These are phyloP conservation scores for Suillus placidus DNA, from an alignment of 768 basidiomycete genomes.

Conservation along the genomic window DNA sequence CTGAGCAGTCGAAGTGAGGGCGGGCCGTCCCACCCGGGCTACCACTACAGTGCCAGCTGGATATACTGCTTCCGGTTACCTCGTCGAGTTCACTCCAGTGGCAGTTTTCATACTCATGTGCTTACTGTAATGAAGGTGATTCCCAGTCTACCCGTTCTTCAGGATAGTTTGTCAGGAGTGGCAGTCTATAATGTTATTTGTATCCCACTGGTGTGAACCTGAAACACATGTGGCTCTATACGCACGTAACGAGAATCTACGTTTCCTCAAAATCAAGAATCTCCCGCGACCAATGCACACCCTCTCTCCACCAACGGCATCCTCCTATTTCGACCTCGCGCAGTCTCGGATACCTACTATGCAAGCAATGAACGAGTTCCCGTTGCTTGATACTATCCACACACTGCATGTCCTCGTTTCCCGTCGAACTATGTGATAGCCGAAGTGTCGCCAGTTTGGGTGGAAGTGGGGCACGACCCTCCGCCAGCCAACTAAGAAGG, in stretches of 20 bases:
- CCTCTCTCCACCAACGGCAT: conserved; percentile 5
- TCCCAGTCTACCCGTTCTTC: not conserved
- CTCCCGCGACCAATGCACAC: not conserved
- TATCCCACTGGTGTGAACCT: not conserved
- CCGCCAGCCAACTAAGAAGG: not conserved
- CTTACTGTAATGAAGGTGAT: not conserved
- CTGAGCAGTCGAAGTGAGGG: not conserved
- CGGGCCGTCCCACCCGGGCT: not conserved
- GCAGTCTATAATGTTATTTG: not conserved
- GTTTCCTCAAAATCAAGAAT: not conserved
- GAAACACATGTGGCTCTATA: not conserved
- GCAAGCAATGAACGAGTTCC: not conserved
- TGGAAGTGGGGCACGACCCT: conserved; percentile 1
- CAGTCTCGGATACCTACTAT: not conserved
- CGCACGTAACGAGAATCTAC: not conserved
- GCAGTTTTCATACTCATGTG: not conserved
- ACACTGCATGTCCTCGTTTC: not conserved
- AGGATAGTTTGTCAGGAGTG: not conserved
- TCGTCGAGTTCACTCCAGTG: too few relatives aligned
- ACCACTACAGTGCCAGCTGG: too few relatives aligned
- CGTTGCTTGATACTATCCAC: not conserved
- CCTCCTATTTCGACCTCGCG: not conserved
- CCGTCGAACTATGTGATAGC: not conserved
- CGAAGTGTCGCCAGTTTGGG: conserved; percentile 1
- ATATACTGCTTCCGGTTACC: not conserved